Percentiles rank a stretch among this genome's conserved stretches.
Evolutionary conservation across 352 stramenopile genomes (phyloP).

Genomic region (Globisporangium cystogenes): DNA sequence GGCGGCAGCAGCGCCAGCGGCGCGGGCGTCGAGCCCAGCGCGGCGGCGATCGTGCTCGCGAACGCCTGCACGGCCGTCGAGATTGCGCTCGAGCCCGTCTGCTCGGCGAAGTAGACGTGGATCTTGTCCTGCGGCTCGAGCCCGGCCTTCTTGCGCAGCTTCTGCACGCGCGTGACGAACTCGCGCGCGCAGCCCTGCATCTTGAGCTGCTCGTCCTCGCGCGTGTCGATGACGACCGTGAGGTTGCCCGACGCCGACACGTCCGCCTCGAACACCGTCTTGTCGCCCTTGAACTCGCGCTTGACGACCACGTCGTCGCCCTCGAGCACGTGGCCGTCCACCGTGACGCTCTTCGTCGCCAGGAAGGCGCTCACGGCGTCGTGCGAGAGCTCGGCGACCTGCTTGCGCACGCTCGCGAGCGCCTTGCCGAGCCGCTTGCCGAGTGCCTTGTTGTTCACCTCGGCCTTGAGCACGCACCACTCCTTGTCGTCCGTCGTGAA

Average conservation of each 20-base stretch:
- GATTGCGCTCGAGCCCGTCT: slow-evolving; percentile 52
- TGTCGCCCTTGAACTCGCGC: slow-evolving; percentile 92
- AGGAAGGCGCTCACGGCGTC: slow-evolving; percentile 67
- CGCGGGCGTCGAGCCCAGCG: slow-evolving; percentile 56
- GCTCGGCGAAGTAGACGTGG: slow-evolving; percentile 93
- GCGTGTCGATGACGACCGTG: slow-evolving; percentile 94
- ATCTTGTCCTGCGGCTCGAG: slow-evolving; percentile 95
- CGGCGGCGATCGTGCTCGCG: slow-evolving; percentile 42
- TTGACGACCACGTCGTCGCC: slow-evolving; percentile 94
- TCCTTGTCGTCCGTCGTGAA: slow-evolving; percentile 87
- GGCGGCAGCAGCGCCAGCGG: slow-evolving; percentile 50
- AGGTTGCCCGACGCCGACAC: slow-evolving; percentile 87
- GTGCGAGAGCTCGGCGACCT: slow-evolving; percentile 62
- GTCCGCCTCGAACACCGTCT: slow-evolving; percentile 89
- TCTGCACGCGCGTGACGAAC: slow-evolving; percentile 98
- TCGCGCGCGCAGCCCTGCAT: slow-evolving; percentile 92
- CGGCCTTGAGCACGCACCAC: slow-evolving; percentile 92
- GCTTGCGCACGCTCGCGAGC: slow-evolving; percentile 90
- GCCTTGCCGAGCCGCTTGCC: slow-evolving; percentile 97
- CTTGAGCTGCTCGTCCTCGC: slow-evolving; percentile 94
- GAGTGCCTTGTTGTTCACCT: slow-evolving; percentile 93
- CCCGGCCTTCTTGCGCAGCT: slow-evolving; percentile 96
- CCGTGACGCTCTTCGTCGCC: slow-evolving; percentile 75
- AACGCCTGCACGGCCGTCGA: slow-evolving; percentile 56
- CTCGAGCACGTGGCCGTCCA: slow-evolving; percentile 68